Conservation (phyloP, 2,329 filamentous ascomycete species). For the Fusarium tanahbumbuense region DNA sequence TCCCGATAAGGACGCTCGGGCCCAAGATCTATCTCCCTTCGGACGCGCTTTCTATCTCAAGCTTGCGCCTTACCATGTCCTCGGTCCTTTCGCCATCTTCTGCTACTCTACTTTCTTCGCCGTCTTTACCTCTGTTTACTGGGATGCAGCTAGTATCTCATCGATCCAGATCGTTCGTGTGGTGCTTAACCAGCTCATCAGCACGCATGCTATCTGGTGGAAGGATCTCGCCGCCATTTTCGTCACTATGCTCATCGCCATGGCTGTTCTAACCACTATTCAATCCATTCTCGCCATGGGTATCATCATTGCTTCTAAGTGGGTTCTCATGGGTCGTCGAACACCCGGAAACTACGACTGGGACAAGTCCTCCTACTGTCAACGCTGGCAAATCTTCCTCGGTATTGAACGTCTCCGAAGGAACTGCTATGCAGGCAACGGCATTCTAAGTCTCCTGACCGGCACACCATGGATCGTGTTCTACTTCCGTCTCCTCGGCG, state of each 20-base stretch:
- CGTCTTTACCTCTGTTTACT: background rate
- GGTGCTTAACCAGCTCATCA: background rate
- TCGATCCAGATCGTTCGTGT: conserved; percentile 7
- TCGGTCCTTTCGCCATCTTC: background rate
- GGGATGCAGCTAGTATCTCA: conserved; percentile 8
- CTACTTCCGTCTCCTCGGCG: conserved; percentile 6
- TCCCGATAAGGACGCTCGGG: background rate
- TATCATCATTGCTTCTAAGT: background rate
- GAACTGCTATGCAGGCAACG: background rate
- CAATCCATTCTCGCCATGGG: background rate
- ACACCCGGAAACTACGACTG: conserved; percentile 17
- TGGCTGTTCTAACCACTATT: background rate
- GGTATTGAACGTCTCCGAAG: conserved; percentile 3
- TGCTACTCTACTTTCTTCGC: conserved; percentile 2
- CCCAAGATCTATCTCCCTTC: background rate
- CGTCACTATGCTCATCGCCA: background rate
- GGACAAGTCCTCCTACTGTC: conserved; percentile 17
- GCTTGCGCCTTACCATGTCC: background rate
- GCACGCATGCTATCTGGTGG: background rate
- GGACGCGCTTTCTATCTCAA: conserved; percentile 17
- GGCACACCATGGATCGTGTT: conserved; percentile 5
- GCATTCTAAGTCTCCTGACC: rapidly evolving
- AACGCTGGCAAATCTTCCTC: conserved; percentile 24
- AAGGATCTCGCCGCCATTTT: conserved; percentile 9
- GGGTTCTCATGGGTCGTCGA: conserved; percentile 7